Evolutionary conservation across 495 filamentous ascomycete genomes (phyloP), one percentile per base, ranked within the genome.

Genomic region (Collariella sp.): DNA sequence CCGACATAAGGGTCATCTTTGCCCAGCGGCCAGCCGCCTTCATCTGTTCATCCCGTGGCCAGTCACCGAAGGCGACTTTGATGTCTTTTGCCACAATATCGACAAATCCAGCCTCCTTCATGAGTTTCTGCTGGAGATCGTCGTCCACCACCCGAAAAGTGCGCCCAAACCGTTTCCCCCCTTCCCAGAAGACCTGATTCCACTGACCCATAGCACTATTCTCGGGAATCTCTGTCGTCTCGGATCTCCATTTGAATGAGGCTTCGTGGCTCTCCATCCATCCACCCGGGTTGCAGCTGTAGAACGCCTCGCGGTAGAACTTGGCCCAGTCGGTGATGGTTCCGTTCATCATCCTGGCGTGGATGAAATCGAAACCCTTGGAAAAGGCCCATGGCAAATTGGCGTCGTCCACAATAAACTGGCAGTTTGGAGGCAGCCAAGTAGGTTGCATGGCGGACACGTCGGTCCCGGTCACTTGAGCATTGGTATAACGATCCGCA

Each of bases 41-140:
- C 36, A 78, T 43, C 15, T 68, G 70, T 13, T 67, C 67, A 56
- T 87, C 78, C 44, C 71, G 70, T 0, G 83, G 73, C 82, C 81
- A 84, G 7, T 75, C 67, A 26, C 82, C 83, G 11, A 72, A 66
- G 4, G 84, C 83, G 24, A 78, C 67, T 59, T 81, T 81, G 54
- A 75, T 76, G 16, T 52, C 61, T 58, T 29, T 69, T 20, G 80
- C 74, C 9, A 56, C 59, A 16, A 83, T 73, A 48, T 83, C 77
- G n/a, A 73, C 62, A 59, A 83, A 85, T 0, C 81, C 80, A n/a
- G 72, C 77, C 6, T 76, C 75, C 29, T 75, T 68, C 53, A 82
- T 67, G 55, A 68, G 70, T 11, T 64, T 61, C 52, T 76, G 56
- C 31, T 67, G 62, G 15, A 62, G 51, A 0, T 64, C 62, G 7